Evolutionary conservation across 106 monocot genomes (phyloP), one percentile per base, ranked within the genome.

Genomic region (Dactylorhiza incarnata): DNA sequence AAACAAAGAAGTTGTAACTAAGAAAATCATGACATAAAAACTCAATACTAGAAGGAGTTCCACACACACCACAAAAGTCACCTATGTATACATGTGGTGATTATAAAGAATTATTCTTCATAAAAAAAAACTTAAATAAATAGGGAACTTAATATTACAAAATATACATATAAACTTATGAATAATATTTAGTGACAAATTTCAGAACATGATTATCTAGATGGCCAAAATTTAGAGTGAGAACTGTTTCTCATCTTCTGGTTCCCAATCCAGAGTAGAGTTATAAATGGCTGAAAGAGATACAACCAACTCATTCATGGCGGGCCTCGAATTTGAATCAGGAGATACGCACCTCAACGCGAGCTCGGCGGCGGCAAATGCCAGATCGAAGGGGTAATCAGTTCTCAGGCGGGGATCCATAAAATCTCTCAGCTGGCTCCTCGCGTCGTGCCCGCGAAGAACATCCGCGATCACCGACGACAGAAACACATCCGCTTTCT

Each of bases 221-320:
- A 37, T 37, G 37, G 37, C 37, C 1, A 37, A 37, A 37, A 37
- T 37, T 37, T 37, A 8, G 95, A 88, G 22, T 81, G 80, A 17
- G 83, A 73, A 45, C 69, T 77, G 37, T 14, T 79, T n/a, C 26
- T 63, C 48, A 68, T 84, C 82, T 11, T 84, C 89, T 0, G 90
- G 83, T 76, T 97, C 87, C 93, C 96, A 93, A 74, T 94, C 93
- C 76, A 89, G 50, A 17, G 84, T 77, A 48, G 89, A 78, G 5
- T 86, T 86, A 66, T 87, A 81, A 14, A 97, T 82, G 0, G 89
- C 93, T 11, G 89, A 84, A 46, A 97, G 73, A 12, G 89, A 81
- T 63, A 89, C 43, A 1, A 89, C 56, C 23, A 89, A 78, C 62
- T 91, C 91, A 5, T 55, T 66, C 82, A 89, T 80, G 14, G 73